Evolutionary conservation across 345 rosid species (phyloP).

Genomic region (Geranium rotundifolium): DNA sequence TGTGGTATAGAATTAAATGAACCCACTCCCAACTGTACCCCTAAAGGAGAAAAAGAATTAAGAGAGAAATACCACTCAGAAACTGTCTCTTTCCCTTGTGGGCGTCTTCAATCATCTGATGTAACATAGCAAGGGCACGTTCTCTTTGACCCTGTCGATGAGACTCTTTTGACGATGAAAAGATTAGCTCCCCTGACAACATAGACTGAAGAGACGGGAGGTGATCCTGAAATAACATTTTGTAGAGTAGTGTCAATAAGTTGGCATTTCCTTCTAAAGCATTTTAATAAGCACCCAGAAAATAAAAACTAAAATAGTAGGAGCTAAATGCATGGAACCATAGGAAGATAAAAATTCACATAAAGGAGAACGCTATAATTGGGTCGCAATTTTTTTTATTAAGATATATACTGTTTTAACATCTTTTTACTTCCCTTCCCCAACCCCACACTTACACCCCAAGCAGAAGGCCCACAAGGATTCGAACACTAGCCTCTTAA

Average conservation of each 20-base stretch:
- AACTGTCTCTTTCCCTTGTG: conserved; percentile 93
- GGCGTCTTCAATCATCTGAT: conserved; percentile 98
- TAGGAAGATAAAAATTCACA: neutral
- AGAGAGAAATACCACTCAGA: conserved; percentile 57
- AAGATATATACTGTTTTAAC: no score
- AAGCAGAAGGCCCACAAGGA: no score
- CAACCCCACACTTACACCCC: no score
- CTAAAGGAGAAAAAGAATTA: neutral
- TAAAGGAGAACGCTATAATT: neutral
- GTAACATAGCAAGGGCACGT: conserved; percentile 79
- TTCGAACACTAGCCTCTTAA: no score
- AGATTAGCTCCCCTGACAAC: conserved; percentile 50
- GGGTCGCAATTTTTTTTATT: no score
- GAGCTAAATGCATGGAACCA: neutral
- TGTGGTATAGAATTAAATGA: neutral
- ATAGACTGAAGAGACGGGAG: conserved; percentile 52
- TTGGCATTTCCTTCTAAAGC: conserved; percentile 1
- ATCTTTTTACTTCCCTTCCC: no score
- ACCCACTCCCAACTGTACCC: neutral
- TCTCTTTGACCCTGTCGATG: conserved; percentile 75
- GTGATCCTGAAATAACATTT: conserved; percentile 43
- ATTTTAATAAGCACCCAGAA: neutral
- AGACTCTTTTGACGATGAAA: conserved; percentile 52
- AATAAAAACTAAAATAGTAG: neutral
- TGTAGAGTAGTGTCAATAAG: conserved; percentile 6